Percentiles rank a stretch among this genome's conserved stretches.
phyloP scores from a whole-genome alignment of 306 rosid genomes.

The Glycine soja region DNA sequence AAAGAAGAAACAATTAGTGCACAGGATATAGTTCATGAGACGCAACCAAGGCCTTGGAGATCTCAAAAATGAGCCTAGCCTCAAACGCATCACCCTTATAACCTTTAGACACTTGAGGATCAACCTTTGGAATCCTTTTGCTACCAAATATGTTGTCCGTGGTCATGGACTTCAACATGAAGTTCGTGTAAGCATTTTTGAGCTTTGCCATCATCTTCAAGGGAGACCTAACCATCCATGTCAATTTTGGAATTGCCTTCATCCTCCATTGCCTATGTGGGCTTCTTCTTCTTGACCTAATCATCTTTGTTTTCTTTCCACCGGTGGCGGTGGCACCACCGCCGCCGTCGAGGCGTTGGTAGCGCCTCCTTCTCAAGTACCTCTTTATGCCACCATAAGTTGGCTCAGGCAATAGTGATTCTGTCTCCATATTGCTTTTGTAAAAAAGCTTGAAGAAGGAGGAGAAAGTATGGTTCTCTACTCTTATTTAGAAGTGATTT shows the following conservation, averaged over 20 bases:
- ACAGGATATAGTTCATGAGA: conserved; percentile 52
- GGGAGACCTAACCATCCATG: conserved; percentile 54
- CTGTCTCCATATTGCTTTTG: conserved; percentile 46
- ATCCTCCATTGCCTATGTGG: conserved; percentile 54
- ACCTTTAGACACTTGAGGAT: not conserved
- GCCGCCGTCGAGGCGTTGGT: conserved; percentile 47
- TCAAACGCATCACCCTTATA: conserved; percentile 53
- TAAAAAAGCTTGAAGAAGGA: no score
- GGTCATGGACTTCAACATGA: conserved; percentile 52
- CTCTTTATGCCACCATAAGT: conserved; percentile 45
- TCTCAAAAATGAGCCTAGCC: conserved; percentile 61
- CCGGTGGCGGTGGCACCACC: not conserved
- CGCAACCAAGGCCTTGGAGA: conserved; percentile 62
- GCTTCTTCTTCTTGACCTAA: conserved; percentile 38
- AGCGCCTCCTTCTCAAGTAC: conserved; percentile 50
- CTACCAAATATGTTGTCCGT: conserved; percentile 45
- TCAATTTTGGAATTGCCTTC: conserved; percentile 48
- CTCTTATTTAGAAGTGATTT: no score
- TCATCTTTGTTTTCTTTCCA: conserved; percentile 43
- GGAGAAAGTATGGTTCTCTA: no score
- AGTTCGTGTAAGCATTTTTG: conserved; percentile 56
- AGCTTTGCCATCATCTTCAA: conserved; percentile 57
- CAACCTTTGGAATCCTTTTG: conserved; percentile 49
- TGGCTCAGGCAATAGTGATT: conserved; percentile 52
- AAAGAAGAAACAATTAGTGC: not conserved